Evolutionary conservation across 1,284 basidiomycete genomes (phyloP).

Genomic region (Prillingera fragicola): DNA sequence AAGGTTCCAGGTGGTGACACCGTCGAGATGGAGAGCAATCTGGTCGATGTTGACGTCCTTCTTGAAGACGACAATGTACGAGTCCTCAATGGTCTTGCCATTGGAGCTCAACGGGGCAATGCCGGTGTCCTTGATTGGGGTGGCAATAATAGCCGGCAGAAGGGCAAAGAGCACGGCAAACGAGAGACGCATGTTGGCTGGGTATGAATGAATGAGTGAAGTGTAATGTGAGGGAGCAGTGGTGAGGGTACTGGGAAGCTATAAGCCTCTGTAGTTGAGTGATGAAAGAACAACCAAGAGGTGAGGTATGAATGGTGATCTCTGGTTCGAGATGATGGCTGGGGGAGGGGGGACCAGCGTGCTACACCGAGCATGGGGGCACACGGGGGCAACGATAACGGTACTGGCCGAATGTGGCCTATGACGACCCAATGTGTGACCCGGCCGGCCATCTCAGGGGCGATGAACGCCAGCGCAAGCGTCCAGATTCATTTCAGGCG

Average conservation of each 20-base stretch:
- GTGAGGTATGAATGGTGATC: not conserved
- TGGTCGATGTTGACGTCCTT: conserved; percentile 57
- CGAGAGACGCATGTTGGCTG: conserved; percentile 29
- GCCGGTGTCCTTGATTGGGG: conserved; percentile 27
- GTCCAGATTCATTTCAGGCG: too few species aligned
- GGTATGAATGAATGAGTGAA: not conserved
- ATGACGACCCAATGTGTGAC: not conserved
- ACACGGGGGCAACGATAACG: not conserved
- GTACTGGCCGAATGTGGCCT: too few species aligned
- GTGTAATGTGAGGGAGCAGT: not conserved
- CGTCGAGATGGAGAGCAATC: conserved; percentile 61
- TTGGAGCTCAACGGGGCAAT: conserved; percentile 45
- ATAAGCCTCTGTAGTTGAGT: not conserved
- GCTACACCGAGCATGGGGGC: not conserved
- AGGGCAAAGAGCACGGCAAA: conserved; percentile 31
- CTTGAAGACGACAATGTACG: conserved; percentile 86
- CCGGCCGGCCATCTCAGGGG: too few species aligned
- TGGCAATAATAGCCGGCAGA: conserved; percentile 37
- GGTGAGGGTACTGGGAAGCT: not conserved
- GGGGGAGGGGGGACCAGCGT: not conserved
- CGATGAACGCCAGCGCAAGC: too few species aligned
- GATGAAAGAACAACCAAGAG: not conserved
- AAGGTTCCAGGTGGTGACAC: conserved; percentile 30
- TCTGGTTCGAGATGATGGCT: not conserved
- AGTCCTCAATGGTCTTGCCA: conserved; percentile 61